These are phyloP conservation scores for Trichophyton rubrum DNA, from an alignment of 2,329 filamentous ascomycete species.

Conservation along the genomic window DNA sequence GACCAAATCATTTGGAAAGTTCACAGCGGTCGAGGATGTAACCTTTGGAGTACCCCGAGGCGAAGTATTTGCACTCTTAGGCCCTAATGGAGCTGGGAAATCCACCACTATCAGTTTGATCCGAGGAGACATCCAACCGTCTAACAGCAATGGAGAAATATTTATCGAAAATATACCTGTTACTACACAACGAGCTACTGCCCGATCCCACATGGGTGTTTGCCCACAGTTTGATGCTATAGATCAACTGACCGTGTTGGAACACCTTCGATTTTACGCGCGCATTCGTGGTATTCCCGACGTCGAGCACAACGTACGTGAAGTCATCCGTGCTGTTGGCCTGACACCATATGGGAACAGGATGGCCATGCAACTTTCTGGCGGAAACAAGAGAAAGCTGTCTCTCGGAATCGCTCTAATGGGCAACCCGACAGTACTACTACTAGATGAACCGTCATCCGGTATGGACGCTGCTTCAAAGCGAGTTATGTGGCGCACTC, in stretches of 20 bases:
- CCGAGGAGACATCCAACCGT: slow-evolving; percentile 72
- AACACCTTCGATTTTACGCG: slow-evolving; percentile 82
- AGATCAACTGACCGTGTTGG: slow-evolving; percentile 77
- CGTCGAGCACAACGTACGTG: slow-evolving; percentile 62
- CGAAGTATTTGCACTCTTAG: slow-evolving; percentile 78
- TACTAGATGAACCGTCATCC: slow-evolving; percentile 79
- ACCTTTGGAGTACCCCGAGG: slow-evolving; percentile 68
- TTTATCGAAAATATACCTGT: slow-evolving; percentile 69
- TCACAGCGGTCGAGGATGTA: slow-evolving; percentile 75
- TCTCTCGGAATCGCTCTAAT: slow-evolving; percentile 81
- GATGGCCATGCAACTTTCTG: slow-evolving; percentile 68
- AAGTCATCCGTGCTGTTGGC: slow-evolving; percentile 70
- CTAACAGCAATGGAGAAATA: slow-evolving; percentile 59
- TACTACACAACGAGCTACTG: slow-evolving; percentile 55
- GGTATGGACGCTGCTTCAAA: slow-evolving; percentile 87
- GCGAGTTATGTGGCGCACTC: slow-evolving; percentile 81
- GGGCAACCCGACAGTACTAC: slow-evolving; percentile 75
- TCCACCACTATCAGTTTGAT: slow-evolving; percentile 81
- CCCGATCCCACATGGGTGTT: slow-evolving; percentile 70
- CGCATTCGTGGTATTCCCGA: slow-evolving; percentile 65
- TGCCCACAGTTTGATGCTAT: slow-evolving; percentile 82
- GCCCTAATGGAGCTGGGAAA: slow-evolving; percentile 85
- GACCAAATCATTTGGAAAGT: slow-evolving; percentile 64
- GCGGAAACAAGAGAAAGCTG: slow-evolving; percentile 89
- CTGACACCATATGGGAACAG: slow-evolving; percentile 56